phyloP scores from a whole-genome alignment of 2,329 filamentous ascomycete genomes.

The Phyllosticta paracitricarpa region DNA sequence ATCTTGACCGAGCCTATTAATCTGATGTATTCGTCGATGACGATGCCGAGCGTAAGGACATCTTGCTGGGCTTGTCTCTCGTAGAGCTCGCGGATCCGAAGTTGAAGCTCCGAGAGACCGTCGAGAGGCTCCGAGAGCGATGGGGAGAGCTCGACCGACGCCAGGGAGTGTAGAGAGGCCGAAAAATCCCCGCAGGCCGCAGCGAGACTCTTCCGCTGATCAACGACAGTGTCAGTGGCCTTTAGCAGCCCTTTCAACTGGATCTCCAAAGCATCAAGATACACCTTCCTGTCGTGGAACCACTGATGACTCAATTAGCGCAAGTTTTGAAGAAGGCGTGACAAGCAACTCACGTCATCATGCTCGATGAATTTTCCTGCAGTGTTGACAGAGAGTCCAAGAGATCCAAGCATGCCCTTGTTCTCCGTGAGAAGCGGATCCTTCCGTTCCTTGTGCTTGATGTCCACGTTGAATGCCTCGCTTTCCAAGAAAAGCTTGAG shows the following conservation, averaged over 20 bases:
- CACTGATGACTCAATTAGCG: slow-evolving; percentile 46
- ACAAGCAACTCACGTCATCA: slow-evolving; percentile 60
- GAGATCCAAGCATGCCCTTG: slow-evolving; percentile 83
- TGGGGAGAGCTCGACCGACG: slow-evolving; percentile 84
- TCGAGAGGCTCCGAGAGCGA: slow-evolving; percentile 81
- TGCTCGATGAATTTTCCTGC: slow-evolving; percentile 87
- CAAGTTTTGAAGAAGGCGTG: not conserved
- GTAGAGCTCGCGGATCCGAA: slow-evolving; percentile 90
- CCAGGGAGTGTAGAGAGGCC: slow-evolving; percentile 81
- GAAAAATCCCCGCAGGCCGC: slow-evolving; percentile 93
- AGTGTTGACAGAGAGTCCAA: slow-evolving; percentile 69
- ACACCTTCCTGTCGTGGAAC: slow-evolving; percentile 95
- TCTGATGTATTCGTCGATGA: slow-evolving; percentile 96
- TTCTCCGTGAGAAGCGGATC: slow-evolving; percentile 79
- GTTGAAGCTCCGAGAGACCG: slow-evolving; percentile 82
- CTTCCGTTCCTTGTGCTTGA: slow-evolving; percentile 94
- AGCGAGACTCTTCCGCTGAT: slow-evolving; percentile 83
- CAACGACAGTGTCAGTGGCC: slow-evolving; percentile 85
- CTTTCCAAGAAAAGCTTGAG: slow-evolving; percentile 95
- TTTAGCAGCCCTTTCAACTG: slow-evolving; percentile 86
- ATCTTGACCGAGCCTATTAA: slow-evolving; percentile 92
- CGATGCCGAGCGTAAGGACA: slow-evolving; percentile 89
- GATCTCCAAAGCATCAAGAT: slow-evolving; percentile 85
- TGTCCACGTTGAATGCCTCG: slow-evolving; percentile 87
- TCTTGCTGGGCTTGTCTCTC: slow-evolving; percentile 96